Evolutionary conservation across 352 stramenopile species (phyloP).

Genomic region (Phytophthora sp.): DNA sequence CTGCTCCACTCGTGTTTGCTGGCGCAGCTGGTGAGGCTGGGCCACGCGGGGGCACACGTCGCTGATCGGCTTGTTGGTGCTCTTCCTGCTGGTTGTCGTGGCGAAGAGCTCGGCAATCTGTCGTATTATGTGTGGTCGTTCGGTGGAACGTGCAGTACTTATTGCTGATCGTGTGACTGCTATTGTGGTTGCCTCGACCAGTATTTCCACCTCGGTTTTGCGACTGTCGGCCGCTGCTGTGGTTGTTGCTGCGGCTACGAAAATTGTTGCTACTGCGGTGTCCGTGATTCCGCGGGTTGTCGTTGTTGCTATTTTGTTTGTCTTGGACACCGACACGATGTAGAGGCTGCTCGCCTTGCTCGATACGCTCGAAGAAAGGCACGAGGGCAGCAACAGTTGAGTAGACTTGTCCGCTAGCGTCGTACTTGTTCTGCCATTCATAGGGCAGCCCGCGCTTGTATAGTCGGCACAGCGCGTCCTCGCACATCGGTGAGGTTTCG

Average conservation of each 20-base stretch:
- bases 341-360: constrained; percentile 10
- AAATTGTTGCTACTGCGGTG: neutral
- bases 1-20: no score
- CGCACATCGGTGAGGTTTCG: no score
- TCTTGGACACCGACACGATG: no score
- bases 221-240: neutral
- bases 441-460: constrained; percentile 16
- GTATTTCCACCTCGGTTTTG: neutral
- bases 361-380: constrained; percentile 5
- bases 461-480: constrained; percentile 10
- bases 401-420: constrained; percentile 1
- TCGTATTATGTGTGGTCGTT: constrained; percentile 11
- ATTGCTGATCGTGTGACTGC: neutral
- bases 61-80: constrained; percentile 3
- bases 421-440: constrained; percentile 24
- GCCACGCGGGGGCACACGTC: no score
- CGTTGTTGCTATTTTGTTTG: no score
- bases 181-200: neutral
- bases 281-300: neutral
- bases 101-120: constrained; percentile 2
- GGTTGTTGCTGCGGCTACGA: neutral
- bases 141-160: constrained; percentile 20
- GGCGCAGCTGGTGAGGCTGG: no score
- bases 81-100: constrained; percentile 3
- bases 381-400: constrained; percentile 7